Conservation (phyloP, 2,329 filamentous ascomycete genomes). For the Truncatella angustata region DNA sequence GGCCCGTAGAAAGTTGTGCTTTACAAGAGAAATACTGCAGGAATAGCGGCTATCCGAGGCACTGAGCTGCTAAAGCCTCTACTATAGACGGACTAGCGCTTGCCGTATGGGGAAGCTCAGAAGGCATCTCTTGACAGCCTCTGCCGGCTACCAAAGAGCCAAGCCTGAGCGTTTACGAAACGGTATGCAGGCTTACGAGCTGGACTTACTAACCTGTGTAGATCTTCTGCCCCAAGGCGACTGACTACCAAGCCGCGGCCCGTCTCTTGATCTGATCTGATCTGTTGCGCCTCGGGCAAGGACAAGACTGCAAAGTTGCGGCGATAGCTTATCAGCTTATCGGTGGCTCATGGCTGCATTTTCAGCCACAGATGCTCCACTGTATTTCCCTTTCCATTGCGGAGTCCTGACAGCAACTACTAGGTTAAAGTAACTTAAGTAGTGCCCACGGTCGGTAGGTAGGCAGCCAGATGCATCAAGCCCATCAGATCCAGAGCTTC, state of each 20-base stretch:
- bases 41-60: neutral
- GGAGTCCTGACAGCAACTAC: too few relatives aligned
- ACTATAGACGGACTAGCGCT: neutral
- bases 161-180: neutral
- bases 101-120: neutral
- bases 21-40: neutral
- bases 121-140: neutral
- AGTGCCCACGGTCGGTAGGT: too few relatives aligned
- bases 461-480: too few relatives aligned
- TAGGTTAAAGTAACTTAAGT: too few relatives aligned
- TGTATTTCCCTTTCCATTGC: constrained; percentile 6
- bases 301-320: too few relatives aligned
- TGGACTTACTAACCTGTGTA: too few relatives aligned
- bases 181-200: too few relatives aligned
- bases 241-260: neutral
- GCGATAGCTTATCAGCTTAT: neutral
- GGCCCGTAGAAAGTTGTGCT: neutral
- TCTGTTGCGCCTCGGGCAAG: neutral
- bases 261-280: neutral
- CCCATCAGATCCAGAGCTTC: neutral
- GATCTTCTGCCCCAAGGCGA: too few relatives aligned
- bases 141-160: neutral
- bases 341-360: neutral
- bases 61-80: neutral
- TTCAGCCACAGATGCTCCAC: constrained; percentile 6